These are phyloP conservation scores for Ceratocystis variospora DNA, from an alignment of 2,329 filamentous ascomycete genomes.

Conservation along the genomic window DNA sequence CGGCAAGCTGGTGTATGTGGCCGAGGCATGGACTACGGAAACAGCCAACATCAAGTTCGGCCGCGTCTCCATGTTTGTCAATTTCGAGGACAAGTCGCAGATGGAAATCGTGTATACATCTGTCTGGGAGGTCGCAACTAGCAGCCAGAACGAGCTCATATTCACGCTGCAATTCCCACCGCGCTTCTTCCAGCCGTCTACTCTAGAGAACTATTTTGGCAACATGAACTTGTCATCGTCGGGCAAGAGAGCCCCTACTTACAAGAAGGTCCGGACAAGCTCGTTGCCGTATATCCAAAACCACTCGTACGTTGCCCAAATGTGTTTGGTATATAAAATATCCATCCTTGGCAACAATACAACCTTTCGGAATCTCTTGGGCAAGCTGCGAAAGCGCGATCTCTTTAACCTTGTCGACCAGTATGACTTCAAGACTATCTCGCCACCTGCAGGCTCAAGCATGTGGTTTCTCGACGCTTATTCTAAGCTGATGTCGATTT, in stretches of 20 bases:
- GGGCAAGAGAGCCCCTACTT: not conserved
- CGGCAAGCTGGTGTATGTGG: slow-evolving; percentile 30
- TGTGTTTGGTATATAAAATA: slow-evolving; percentile 15
- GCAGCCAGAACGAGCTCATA: slow-evolving; percentile 29
- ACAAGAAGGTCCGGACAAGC: slow-evolving; percentile 5
- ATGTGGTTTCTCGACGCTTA: slow-evolving; percentile 15
- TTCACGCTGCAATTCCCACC: slow-evolving; percentile 41
- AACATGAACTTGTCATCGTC: not conserved
- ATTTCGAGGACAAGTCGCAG: slow-evolving; percentile 22
- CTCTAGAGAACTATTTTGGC: not conserved
- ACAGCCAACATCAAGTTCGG: slow-evolving; percentile 31
- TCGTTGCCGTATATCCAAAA: slow-evolving; percentile 1
- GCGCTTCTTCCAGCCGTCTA: slow-evolving; percentile 31
- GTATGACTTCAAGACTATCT: slow-evolving; percentile 10
- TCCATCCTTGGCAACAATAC: not conserved
- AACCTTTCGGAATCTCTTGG: not conserved
- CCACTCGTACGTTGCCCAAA: slow-evolving; percentile 7
- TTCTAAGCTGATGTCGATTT: slow-evolving; percentile 22
- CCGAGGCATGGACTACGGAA: slow-evolving; percentile 29
- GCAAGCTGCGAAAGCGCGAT: not conserved
- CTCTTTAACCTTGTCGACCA: slow-evolving; percentile 8
- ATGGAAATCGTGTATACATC: slow-evolving; percentile 38
- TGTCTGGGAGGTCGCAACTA: slow-evolving; percentile 34
- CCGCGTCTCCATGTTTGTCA: slow-evolving; percentile 31
- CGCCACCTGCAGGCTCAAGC: not conserved